Conservation (phyloP, 148 eudicot species). For the Arbutus unedo region DNA sequence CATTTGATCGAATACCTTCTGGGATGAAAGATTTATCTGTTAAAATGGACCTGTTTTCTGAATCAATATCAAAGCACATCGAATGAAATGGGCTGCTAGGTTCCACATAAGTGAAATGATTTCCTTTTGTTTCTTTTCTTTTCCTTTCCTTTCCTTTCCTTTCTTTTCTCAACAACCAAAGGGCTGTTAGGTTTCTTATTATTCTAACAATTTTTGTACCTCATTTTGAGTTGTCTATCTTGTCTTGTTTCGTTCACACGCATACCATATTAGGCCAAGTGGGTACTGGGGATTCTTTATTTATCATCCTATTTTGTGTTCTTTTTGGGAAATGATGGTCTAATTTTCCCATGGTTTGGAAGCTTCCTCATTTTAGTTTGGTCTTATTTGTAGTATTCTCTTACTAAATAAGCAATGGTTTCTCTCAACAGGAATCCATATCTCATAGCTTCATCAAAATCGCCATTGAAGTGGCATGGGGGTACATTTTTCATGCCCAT, state of each 20-base stretch:
- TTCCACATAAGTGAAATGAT: no score
- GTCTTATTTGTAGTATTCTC: constrained; percentile 9
- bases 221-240: background rate
- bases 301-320: constrained; percentile 7
- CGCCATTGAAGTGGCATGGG: constrained; percentile 58
- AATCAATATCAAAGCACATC: background rate
- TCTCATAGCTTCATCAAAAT: constrained; percentile 16
- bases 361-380: background rate
- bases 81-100: constrained; percentile 1
- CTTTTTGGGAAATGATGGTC: background rate
- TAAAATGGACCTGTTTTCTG: background rate
- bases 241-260: constrained; percentile 13
- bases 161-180: no score
- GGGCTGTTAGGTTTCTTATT: background rate
- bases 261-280: background rate
- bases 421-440: constrained; percentile 21
- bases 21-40: background rate
- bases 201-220: no score
- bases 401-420: background rate
- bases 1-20: background rate
- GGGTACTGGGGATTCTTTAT: background rate
- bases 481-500: constrained; percentile 61
- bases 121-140: background rate
- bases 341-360: background rate
- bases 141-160: no score